Percentiles rank a stretch among this genome's conserved stretches.
phyloP scores from a whole-genome alignment of 2,329 filamentous ascomycete species.

The Byssochlamys sp. region DNA sequence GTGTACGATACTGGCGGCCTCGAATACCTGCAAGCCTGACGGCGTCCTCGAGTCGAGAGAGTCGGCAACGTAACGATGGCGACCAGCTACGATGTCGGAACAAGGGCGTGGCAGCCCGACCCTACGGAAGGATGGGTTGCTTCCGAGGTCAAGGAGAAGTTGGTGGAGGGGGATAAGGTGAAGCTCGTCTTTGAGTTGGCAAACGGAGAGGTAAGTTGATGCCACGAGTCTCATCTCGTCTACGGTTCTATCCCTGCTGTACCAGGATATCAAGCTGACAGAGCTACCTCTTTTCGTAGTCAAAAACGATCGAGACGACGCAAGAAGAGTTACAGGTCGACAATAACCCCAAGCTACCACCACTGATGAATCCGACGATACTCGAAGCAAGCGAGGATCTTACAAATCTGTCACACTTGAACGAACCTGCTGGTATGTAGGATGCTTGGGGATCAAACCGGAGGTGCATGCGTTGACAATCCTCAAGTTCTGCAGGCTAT shows the following conservation, averaged over 20 bases:
- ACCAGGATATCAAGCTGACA: constrained; percentile 3
- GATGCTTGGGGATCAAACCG: constrained; percentile 7
- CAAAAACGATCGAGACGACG: constrained; percentile 69
- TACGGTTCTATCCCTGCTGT: not conserved
- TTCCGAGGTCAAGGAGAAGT: constrained; percentile 84
- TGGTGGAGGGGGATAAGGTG: constrained; percentile 73
- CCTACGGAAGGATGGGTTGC: constrained; percentile 91
- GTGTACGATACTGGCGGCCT: not conserved
- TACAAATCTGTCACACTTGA: constrained; percentile 93
- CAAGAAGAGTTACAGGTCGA: constrained; percentile 65
- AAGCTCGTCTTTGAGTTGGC: constrained; percentile 78
- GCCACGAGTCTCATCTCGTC: not conserved
- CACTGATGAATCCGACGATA: constrained; percentile 95
- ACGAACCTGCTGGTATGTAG: constrained; percentile 82
- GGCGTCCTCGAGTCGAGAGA: constrained; percentile 7
- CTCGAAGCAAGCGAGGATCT: constrained; percentile 97
- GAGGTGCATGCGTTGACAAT: constrained; percentile 14
- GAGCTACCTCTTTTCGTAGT: constrained; percentile 40
- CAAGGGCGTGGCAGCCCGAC: constrained; percentile 97
- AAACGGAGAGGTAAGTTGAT: constrained; percentile 69
- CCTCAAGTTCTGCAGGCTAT: constrained; percentile 84
- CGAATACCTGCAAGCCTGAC: constrained; percentile 12
- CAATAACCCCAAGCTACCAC: constrained; percentile 70
- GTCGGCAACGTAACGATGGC: constrained; percentile 51
- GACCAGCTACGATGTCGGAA: constrained; percentile 91